Evolutionary conservation across 148 eudicot species (phyloP).

Genomic region (Simmondsia chinensis): DNA sequence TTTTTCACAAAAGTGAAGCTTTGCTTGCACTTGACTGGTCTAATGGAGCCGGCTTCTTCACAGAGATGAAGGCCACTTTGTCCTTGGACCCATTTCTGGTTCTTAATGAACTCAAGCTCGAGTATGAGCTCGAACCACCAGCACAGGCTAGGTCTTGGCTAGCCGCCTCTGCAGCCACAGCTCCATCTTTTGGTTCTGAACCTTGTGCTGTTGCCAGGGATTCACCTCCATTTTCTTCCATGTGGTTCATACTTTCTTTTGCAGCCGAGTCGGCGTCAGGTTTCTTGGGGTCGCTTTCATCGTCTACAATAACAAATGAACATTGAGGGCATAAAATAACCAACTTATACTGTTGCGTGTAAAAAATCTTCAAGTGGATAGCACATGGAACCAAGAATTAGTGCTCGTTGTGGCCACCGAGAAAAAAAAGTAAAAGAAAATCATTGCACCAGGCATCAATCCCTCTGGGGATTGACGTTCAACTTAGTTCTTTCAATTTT

Average conservation of each 20-base stretch:
- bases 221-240: conserved; percentile 7
- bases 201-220: conserved; percentile 4
- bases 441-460: too few species aligned
- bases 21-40: conserved; percentile 11
- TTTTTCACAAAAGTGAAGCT: too few species aligned
- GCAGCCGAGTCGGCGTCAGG: conserved; percentile 8
- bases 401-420: too few species aligned
- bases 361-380: too few species aligned
- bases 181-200: conserved; percentile 8
- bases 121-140: conserved; percentile 16
- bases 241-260: conserved; percentile 10
- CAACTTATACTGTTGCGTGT: too few species aligned
- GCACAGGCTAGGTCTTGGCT: conserved; percentile 7
- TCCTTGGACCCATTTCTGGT: conserved; percentile 12
- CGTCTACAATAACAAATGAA: conserved; percentile 14
- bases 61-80: conserved; percentile 60
- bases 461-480: too few species aligned
- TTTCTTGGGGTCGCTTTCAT: conserved; percentile 16
- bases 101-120: conserved; percentile 9
- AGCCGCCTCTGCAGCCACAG: conserved; percentile 10
- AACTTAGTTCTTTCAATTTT: too few species aligned
- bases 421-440: neutral
- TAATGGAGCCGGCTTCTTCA: conserved; percentile 29
- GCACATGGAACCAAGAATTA: too few species aligned
- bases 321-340: too few species aligned